These are phyloP conservation scores for Aphanomyces stellatus DNA, from an alignment of 352 stramenopile genomes.

Conservation along the genomic window DNA sequence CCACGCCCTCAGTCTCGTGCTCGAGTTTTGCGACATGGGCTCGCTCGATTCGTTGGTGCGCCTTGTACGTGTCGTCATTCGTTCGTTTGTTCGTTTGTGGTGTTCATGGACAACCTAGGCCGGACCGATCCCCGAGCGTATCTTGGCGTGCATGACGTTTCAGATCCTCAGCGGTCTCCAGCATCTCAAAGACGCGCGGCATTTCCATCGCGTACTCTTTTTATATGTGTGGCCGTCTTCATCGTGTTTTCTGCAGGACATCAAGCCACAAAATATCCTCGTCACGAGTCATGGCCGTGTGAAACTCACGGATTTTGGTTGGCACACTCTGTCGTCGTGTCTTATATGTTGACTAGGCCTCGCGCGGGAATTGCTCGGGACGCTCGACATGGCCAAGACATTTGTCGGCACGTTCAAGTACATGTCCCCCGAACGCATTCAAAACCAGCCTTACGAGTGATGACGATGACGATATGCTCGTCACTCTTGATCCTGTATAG, in stretches of 20 bases:
- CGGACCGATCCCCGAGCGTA: conserved; percentile 31
- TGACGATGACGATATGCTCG: conserved; percentile 2
- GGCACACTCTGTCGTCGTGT: not conserved
- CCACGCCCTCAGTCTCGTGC: conserved; percentile 52
- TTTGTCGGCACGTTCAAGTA: conserved; percentile 27
- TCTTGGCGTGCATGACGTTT: conserved; percentile 48
- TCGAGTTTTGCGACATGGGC: conserved; percentile 52
- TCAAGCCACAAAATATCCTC: conserved; percentile 23
- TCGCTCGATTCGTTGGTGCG: conserved; percentile 46
- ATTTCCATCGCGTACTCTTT: conserved; percentile 23
- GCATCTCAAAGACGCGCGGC: conserved; percentile 48
- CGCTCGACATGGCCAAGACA: conserved; percentile 23
- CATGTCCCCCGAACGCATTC: conserved; percentile 25
- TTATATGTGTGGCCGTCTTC: not conserved
- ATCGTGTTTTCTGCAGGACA: conserved; percentile 7
- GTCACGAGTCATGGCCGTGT: conserved; percentile 17
- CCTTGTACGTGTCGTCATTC: not conserved
- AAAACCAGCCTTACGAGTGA: conserved; percentile 71
- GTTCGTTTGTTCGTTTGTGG: not conserved
- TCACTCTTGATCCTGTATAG: conserved; percentile 22
- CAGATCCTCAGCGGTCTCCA: conserved; percentile 50
- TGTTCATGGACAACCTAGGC: not conserved
- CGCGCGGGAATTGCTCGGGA: conserved; percentile 11
- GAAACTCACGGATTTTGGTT: conserved; percentile 22
- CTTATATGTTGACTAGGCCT: too few species aligned